Base-by-base conservation (phyloP, 805 yeast genomes). In the Sugiyamaella mastotermitis region DNA sequence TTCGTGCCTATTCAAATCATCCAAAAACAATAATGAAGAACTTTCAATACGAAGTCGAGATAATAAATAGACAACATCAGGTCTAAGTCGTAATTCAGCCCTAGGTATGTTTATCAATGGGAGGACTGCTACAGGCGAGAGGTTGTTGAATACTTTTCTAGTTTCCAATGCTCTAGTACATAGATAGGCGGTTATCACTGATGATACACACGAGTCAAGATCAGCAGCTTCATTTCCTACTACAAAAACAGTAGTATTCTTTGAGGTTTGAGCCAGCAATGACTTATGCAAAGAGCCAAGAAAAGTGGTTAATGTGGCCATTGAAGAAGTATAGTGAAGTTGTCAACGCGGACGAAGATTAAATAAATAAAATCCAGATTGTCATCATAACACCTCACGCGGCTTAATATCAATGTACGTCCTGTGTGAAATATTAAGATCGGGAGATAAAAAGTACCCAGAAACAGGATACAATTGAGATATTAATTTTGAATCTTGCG, bases 151-250 rank as follows among this genome's bases (percentile, higher is more conserved):
- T 10, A 13, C 17, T 6, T 31, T 30, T 19, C 26, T 21, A 54
- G 45, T 13, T 64, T 62, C 33, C 62, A 51, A 8, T 49, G 52
- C 17, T 59, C 39, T 38, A 67, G 14, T 60, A 20, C 63, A 60
- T 42, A 80, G 69, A 51, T 74, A 85, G 0, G 95, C 78, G 52
- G 78, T 83, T 3, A 82, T 53, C 4, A 92, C 64, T 0, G 97
- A 80, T 39, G 81, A 71, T 1, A 85, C 73, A 22, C 87, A 81
- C 0, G 97, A 88, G 58, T 90, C 98, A 63, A 92, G 64, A 58
- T 90, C 82, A 0, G 92, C 88, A 3, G 92, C 75, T 52, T 86
- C 92, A 53, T 87, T 87, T 1, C 97, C 97, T 0, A 81, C 64
- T 0, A 80, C 88, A 16, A 80, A 38, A 9, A 47, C 11, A 5